Base-by-base conservation (phyloP, 1,139 yeast species). In the Suhomyces bribrorum region DNA sequence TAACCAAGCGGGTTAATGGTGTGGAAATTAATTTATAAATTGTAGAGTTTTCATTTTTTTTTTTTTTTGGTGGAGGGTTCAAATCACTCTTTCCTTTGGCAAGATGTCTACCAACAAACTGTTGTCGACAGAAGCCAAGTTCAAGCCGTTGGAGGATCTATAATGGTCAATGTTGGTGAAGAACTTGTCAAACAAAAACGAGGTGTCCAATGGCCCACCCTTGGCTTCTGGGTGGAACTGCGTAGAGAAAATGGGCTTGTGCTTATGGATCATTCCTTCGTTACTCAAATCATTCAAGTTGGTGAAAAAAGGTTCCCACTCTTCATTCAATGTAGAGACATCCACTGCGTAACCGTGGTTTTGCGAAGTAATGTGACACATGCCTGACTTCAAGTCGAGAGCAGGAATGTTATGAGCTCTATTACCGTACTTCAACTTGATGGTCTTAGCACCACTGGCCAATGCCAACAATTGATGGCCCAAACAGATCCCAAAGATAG, bases 141-240 rank as follows among this genome's bases (percentile, higher is more conserved):
- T 69, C 46, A 72, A 63, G 18, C 78, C 75, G 39, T 63, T 67
- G 39, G 44, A 49, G 7, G 47, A 29, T 61, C 77, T 83, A 73
- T 78, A 87, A 29, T 65, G 66, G 30, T 69, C 73, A 48, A 92
- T 83, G 57, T 85, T 76, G 31, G 73, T 78, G 56, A 92, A 82
- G 67, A 87, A 92, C 66, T 82, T 86, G 73, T 92, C 97, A 55
- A 92, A 92, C 63, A 92, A 73, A 66, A 82, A 87, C 5, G 87
- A 77, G 14, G 97, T 86, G 64, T 92, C 98, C 55, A 85, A 75
- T 43, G 98, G 98, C 53, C 98, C 98, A 52, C 98, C 98, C 72
- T 90, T 92, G 45, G 98, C 98, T 66, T 92, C 98, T 32, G 98
- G 98, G 62, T 92, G 98, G 78, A 92, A 92, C 65, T 92, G 98